Conservation (phyloP, 352 stramenopile genomes). For the Globisporangium uncinulatum region DNA sequence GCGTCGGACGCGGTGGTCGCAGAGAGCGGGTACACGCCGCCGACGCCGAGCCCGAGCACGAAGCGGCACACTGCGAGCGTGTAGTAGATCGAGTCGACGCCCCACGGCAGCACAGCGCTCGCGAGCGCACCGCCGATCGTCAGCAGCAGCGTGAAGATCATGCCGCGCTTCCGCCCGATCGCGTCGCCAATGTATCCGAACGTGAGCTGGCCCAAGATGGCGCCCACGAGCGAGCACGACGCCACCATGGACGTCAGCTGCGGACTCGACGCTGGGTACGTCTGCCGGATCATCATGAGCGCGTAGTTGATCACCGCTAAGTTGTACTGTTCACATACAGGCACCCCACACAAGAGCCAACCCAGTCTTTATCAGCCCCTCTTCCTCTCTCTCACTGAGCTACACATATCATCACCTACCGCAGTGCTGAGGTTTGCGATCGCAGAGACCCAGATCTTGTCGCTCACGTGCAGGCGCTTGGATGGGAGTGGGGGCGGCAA, state of each 20-base stretch:
- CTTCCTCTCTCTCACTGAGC: background rate
- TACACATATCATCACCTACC: conserved; percentile 21
- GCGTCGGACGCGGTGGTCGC: conserved; percentile 43
- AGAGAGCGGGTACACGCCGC: conserved; percentile 78
- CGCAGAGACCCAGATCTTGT: conserved; percentile 55
- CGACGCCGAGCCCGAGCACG: conserved; percentile 69
- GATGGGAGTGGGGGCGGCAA: background rate
- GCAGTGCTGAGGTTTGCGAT: conserved; percentile 80
- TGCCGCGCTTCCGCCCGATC: conserved; percentile 57
- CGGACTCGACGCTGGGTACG: conserved; percentile 44
- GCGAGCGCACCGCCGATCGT: conserved; percentile 51
- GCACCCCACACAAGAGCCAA: background rate
- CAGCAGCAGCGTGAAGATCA: conserved; percentile 74
- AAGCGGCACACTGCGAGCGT: conserved; percentile 64
- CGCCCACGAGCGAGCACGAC: conserved; percentile 66
- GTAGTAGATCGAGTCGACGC: conserved; percentile 47
- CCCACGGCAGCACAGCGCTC: conserved; percentile 58
- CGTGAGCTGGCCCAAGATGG: conserved; percentile 73
- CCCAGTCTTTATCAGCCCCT: background rate
- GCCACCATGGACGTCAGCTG: conserved; percentile 58
- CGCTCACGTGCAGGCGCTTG: conserved; percentile 22
- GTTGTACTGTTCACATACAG: conserved; percentile 8
- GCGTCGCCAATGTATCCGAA: conserved; percentile 77
- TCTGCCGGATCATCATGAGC: conserved; percentile 27
- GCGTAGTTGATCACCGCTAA: conserved; percentile 18